Percentiles rank a stretch among this genome's conserved stretches.
Evolutionary conservation across 768 basidiomycete genomes (phyloP).

Genomic region (Boletus pseudopeckii): DNA sequence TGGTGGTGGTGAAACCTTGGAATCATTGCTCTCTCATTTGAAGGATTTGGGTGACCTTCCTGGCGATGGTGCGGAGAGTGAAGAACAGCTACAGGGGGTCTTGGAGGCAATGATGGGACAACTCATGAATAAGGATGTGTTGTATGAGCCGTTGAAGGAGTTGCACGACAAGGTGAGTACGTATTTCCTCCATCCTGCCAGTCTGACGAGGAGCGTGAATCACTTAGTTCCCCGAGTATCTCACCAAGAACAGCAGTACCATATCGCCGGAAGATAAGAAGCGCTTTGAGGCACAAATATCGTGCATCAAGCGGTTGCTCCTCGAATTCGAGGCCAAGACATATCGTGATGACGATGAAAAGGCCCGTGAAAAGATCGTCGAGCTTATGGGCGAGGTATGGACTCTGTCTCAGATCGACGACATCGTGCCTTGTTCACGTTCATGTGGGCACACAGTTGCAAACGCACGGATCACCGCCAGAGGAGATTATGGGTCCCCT

Average conservation of each 20-base stretch:
- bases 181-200: background rate
- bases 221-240: slow-evolving; percentile 72
- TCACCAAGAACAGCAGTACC: slow-evolving; percentile 50
- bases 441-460: slow-evolving; percentile 38
- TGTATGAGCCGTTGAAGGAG: slow-evolving; percentile 88
- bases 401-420: background rate
- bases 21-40: slow-evolving; percentile 52
- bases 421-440: background rate
- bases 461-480: slow-evolving; percentile 74
- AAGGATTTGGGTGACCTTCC: slow-evolving; percentile 31
- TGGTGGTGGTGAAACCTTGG: slow-evolving; percentile 37
- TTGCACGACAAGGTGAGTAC: slow-evolving; percentile 36
- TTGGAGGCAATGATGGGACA: slow-evolving; percentile 61
- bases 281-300: slow-evolving; percentile 63
- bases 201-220: slow-evolving; percentile 14
- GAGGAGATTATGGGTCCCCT: slow-evolving; percentile 80
- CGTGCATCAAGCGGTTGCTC: slow-evolving; percentile 55
- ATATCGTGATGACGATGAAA: slow-evolving; percentile 55
- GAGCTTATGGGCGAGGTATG: slow-evolving; percentile 73
- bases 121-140: slow-evolving; percentile 35
- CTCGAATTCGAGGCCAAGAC: slow-evolving; percentile 59
- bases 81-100: slow-evolving; percentile 58
- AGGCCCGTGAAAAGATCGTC: slow-evolving; percentile 47
- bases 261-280: slow-evolving; percentile 55
- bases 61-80: slow-evolving; percentile 37